These are phyloP conservation scores for Fraxinus sp. DNA, from an alignment of 305 asterid genomes.

Conservation along the genomic window DNA sequence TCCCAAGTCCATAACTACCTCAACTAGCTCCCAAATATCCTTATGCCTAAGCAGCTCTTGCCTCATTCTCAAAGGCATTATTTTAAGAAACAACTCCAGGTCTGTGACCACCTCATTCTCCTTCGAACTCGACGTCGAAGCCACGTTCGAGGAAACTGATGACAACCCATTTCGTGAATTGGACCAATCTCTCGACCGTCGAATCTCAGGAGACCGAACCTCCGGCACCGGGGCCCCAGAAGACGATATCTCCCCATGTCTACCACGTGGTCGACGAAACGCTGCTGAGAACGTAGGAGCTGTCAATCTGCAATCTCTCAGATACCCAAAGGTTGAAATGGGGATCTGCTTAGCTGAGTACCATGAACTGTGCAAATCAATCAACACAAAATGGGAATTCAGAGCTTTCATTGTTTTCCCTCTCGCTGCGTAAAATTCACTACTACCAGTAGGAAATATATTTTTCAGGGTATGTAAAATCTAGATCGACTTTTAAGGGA, in stretches of 20 bases:
- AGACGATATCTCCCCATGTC: slow-evolving; percentile 40
- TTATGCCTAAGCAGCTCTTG: slow-evolving; percentile 56
- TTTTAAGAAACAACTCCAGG: slow-evolving; percentile 78
- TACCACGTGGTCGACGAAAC: slow-evolving; percentile 57
- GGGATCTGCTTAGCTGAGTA: slow-evolving; percentile 61
- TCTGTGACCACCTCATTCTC: slow-evolving; percentile 47
- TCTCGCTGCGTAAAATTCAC: background rate
- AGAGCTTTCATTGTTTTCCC: slow-evolving; percentile 56
- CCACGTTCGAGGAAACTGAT: background rate
- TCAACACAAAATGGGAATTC: slow-evolving; percentile 61
- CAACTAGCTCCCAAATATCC: slow-evolving; percentile 67
- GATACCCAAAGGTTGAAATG: slow-evolving; percentile 51
- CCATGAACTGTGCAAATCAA: slow-evolving; percentile 70
- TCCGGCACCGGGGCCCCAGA: slow-evolving; percentile 40
- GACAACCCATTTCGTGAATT: background rate
- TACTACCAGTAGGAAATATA: background rate
- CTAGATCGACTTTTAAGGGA: slow-evolving; percentile 30
- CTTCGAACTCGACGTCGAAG: background rate
- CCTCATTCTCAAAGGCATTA: slow-evolving; percentile 80
- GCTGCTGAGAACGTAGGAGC: slow-evolving; percentile 51
- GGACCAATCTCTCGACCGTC: slow-evolving; percentile 65
- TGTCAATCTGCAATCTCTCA: slow-evolving; percentile 24
- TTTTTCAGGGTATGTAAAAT: slow-evolving; percentile 10
- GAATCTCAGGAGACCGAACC: slow-evolving; percentile 56
- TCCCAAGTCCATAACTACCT: slow-evolving; percentile 97